Evolutionary conservation across 2,329 filamentous ascomycete species (phyloP), one percentile per base, ranked within the genome.

Genomic region (Botrytis fragariae): DNA sequence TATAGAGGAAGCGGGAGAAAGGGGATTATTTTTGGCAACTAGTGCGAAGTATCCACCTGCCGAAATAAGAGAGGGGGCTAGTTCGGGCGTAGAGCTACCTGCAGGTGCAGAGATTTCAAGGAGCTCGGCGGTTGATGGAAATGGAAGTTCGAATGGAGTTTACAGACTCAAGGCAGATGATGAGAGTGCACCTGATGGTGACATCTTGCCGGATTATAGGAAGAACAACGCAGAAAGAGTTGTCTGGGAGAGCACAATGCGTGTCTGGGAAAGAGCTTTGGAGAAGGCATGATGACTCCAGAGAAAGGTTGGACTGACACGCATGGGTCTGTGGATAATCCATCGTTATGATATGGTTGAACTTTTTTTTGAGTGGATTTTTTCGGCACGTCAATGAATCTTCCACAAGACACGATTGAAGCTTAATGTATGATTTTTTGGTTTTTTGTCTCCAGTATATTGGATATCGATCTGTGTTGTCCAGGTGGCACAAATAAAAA

Each of bases 11-110:
- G 82, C 81, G 7, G 83, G 83, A 0, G 83, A 84, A 76, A 79
- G 83, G 67, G 82, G 83, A 22, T 45, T 81, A 12, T 84, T 82
- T 54, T 70, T 83, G 12, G 78, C 79, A 25, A 85, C 83, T 0
- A 84, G 71, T 75, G 79, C 57, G 80, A 82, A 72, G 77, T 84
- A 44, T 77, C 76, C 81, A 6, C 74, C 77, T 54, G 70, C 72
- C 10, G 72, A 77, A 29, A 75, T 71, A n/a, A 69, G 67, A 18
- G 72, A 72, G 18, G 77, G 76, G 14, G 76, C 78, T 8, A 51
- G 3, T 37, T 20, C 35, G 18, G 76, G 78, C 4, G 69, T 73
- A 75, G 7, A 74, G 73, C 9, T 75, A 57, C 62, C 77, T 39
- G n/a, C 77, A 22, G 72, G 77, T 35, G 69, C 64, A 72, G 61